These are phyloP conservation scores for Metarhizium album DNA, from an alignment of 2,329 filamentous ascomycete species.

Conservation along the genomic window DNA sequence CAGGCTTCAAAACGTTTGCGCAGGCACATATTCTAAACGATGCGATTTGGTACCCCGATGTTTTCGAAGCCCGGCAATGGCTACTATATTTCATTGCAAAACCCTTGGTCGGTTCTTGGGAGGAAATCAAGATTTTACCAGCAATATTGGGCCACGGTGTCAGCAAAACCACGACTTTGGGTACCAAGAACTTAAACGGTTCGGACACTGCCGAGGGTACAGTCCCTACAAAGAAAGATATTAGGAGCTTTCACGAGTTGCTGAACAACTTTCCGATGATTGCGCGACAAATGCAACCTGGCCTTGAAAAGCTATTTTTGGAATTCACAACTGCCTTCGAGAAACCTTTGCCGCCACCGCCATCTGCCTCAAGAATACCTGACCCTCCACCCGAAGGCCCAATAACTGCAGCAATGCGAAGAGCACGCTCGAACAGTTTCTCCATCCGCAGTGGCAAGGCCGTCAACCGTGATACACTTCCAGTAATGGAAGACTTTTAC, in stretches of 20 bases:
- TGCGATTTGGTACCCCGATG: slow-evolving; percentile 77
- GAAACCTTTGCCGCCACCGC: slow-evolving; percentile 69
- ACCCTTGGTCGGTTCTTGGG: slow-evolving; percentile 74
- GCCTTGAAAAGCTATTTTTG: slow-evolving; percentile 77
- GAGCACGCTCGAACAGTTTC: slow-evolving; percentile 41
- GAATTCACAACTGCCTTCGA: slow-evolving; percentile 83
- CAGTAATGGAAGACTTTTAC: slow-evolving; percentile 54
- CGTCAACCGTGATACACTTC: slow-evolving; percentile 25
- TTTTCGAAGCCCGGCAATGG: slow-evolving; percentile 86
- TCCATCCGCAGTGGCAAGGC: slow-evolving; percentile 22
- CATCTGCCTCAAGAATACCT: slow-evolving; percentile 47
- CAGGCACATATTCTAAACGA: slow-evolving; percentile 83
- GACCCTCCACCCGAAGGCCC: slow-evolving; percentile 48
- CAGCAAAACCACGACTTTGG: slow-evolving; percentile 26
- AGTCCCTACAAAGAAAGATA: slow-evolving; percentile 65
- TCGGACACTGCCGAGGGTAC: slow-evolving; percentile 31
- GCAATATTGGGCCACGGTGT: slow-evolving; percentile 45
- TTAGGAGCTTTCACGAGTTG: slow-evolving; percentile 82
- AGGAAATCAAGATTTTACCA: slow-evolving; percentile 60
- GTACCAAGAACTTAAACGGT: slow-evolving; percentile 25
- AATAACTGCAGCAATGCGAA: slow-evolving; percentile 43
- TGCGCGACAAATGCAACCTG: slow-evolving; percentile 87
- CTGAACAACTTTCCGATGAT: slow-evolving; percentile 92
- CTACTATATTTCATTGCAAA: slow-evolving; percentile 92
- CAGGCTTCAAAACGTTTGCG: slow-evolving; percentile 83